A percentile compares a stretch with the other conserved stretches of the same genome.
Conservation (phyloP, 2,329 filamentous ascomycete genomes). For the Biscogniauxia marginata region DNA sequence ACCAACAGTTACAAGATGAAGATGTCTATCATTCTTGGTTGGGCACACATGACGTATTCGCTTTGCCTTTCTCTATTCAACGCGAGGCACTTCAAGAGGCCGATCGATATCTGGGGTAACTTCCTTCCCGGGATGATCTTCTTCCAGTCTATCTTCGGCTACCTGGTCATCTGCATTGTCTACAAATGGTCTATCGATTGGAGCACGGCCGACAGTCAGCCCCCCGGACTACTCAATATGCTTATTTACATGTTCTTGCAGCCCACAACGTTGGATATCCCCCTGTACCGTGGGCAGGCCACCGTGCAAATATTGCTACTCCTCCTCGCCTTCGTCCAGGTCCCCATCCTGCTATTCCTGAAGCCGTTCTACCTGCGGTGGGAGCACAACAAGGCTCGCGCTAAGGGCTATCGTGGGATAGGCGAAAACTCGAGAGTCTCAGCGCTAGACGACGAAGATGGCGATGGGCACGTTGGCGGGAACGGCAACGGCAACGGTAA, state of each 20-base stretch:
- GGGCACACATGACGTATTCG: slow-evolving; percentile 98
- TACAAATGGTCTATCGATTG: slow-evolving; percentile 98
- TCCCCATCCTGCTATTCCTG: slow-evolving; percentile 86
- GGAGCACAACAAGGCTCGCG: slow-evolving; percentile 88
- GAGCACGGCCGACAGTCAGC: slow-evolving; percentile 61
- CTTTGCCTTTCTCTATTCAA: slow-evolving; percentile 92
- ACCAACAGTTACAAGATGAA: slow-evolving; percentile 99
- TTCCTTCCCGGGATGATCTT: slow-evolving; percentile 99
- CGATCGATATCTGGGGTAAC: slow-evolving; percentile 95
- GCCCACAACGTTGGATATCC: slow-evolving; percentile 71
- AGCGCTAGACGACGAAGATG: slow-evolving; percentile 86
- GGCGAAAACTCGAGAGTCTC: slow-evolving; percentile 86
- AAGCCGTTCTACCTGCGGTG: slow-evolving; percentile 94
- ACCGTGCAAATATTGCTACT: slow-evolving; percentile 75
- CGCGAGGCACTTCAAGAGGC: slow-evolving; percentile 88
- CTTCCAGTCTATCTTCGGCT: slow-evolving; percentile 98
- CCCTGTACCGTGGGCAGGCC: slow-evolving; percentile 76
- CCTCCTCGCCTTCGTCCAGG: slow-evolving; percentile 78
- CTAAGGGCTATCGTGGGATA: slow-evolving; percentile 87
- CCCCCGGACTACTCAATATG: slow-evolving; percentile 95
- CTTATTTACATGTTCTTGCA: slow-evolving; percentile 99
- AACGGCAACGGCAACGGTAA: slow-evolving; percentile 40
- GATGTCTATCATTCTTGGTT: slow-evolving; percentile 95
- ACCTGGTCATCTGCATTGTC: slow-evolving; percentile 88
- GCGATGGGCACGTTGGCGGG: slow-evolving; percentile 56